Percentiles rank a stretch among this genome's conserved stretches.
These are phyloP conservation scores for Boletus rufocinnamomeus DNA, from an alignment of 768 basidiomycete genomes.

Conservation along the genomic window DNA sequence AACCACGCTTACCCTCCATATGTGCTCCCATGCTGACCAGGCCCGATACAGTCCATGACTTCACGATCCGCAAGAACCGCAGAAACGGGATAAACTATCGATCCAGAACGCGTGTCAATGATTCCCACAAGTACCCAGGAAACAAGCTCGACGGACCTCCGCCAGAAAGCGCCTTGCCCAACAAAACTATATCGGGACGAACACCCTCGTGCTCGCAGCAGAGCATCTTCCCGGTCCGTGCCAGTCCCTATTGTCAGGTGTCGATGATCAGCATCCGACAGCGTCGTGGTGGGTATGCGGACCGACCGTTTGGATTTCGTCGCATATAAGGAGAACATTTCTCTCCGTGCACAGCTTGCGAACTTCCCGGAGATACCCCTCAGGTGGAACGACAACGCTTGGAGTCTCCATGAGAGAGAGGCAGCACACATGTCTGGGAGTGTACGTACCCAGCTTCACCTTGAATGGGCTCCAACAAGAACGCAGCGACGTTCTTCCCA, in stretches of 20 bases:
- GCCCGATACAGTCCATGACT: constrained; percentile 92
- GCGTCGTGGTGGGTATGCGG: not conserved
- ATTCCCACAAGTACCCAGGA: not conserved
- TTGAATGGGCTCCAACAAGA: constrained; percentile 97
- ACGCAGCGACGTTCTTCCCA: constrained; percentile 85
- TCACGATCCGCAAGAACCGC: constrained; percentile 89
- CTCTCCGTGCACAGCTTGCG: constrained; percentile 87
- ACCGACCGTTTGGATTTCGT: constrained; percentile 93
- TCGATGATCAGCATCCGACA: constrained; percentile 2
- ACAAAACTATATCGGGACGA: constrained; percentile 87
- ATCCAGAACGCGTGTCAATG: constrained; percentile 10
- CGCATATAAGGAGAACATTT: constrained; percentile 94
- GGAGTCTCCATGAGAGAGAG: not conserved
- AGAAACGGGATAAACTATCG: constrained; percentile 90
- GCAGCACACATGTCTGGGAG: not conserved
- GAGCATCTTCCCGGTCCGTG: constrained; percentile 92
- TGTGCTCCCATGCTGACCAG: constrained; percentile 95
- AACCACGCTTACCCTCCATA: constrained; percentile 74
- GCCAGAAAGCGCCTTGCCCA: constrained; percentile 96
- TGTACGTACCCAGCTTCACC: constrained; percentile 91
- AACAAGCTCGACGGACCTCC: constrained; percentile 59
- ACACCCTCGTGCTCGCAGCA: constrained; percentile 85
- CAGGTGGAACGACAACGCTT: constrained; percentile 90
- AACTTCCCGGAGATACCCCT: constrained; percentile 79
- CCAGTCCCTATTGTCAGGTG: constrained; percentile 62